phyloP scores from a whole-genome alignment of 108 stramenopile species.

The Nitzschia palea region DNA sequence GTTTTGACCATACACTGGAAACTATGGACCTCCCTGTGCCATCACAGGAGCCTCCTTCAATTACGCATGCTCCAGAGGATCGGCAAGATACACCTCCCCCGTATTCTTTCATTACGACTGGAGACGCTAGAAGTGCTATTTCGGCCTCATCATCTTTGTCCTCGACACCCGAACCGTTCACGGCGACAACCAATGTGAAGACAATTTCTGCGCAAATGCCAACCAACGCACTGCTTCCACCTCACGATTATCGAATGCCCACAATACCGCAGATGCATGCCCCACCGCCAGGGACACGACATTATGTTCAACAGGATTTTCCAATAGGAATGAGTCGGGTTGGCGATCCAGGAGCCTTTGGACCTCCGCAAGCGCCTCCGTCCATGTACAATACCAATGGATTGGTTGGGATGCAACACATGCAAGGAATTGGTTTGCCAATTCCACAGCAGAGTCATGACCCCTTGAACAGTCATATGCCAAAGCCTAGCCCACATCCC shows the following conservation, averaged over 20 bases:
- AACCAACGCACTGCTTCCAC: slow-evolving; percentile 21
- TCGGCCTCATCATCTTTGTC: slow-evolving; percentile 60
- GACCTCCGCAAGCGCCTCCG: background rate
- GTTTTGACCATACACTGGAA: background rate
- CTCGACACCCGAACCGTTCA: slow-evolving; percentile 63
- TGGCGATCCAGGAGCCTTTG: background rate
- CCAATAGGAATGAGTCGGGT: background rate
- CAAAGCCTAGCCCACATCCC: background rate
- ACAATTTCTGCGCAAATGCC: slow-evolving; percentile 1
- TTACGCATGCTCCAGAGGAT: background rate
- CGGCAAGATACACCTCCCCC: slow-evolving; percentile 36
- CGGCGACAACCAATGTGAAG: slow-evolving; percentile 25
- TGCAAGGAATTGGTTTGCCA: background rate
- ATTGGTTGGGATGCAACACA: background rate
- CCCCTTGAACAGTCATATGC: background rate
- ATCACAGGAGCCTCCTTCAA: slow-evolving; percentile 3
- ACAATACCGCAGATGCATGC: background rate
- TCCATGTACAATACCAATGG: slow-evolving; percentile 8
- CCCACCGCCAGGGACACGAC: background rate
- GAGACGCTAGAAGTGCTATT: slow-evolving; percentile 43
- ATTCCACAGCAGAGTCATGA: background rate
- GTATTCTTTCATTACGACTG: slow-evolving; percentile 31
- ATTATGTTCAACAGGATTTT: background rate
- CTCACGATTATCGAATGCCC: slow-evolving; percentile 7
- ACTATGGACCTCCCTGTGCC: background rate